A percentile compares a stretch with the other conserved stretches of the same genome.
Evolutionary conservation across 768 basidiomycete species (phyloP).

Genomic region (Serendipita sp.): DNA sequence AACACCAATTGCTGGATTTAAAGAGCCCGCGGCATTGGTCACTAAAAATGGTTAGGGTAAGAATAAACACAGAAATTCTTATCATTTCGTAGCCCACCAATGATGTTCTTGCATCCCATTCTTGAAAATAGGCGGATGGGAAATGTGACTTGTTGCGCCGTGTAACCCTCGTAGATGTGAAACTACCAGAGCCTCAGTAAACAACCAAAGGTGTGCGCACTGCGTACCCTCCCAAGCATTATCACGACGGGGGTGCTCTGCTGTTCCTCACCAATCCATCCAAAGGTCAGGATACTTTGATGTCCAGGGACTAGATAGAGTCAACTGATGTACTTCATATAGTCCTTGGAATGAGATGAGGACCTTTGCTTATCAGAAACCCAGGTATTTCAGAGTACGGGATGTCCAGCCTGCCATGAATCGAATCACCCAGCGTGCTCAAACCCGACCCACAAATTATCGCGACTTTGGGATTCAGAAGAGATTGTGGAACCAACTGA

Average conservation of each 20-base stretch:
- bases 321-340: neutral
- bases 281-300: slow-evolving; percentile 66
- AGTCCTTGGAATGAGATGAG: neutral
- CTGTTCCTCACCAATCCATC: slow-evolving; percentile 41
- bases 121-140: slow-evolving; percentile 66
- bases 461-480: slow-evolving; percentile 49
- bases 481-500: slow-evolving; percentile 16
- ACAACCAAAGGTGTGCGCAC: no score
- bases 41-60: slow-evolving; percentile 30
- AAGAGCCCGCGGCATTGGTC: slow-evolving; percentile 76
- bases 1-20: slow-evolving; percentile 55
- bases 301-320: slow-evolving; percentile 51
- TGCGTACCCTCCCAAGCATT: slow-evolving; percentile 68
- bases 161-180: slow-evolving; percentile 75
- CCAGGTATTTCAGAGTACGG: slow-evolving; percentile 56
- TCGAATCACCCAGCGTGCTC: slow-evolving; percentile 46
- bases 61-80: neutral
- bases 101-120: slow-evolving; percentile 58
- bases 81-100: slow-evolving; percentile 31
- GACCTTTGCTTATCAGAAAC: slow-evolving; percentile 66
- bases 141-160: slow-evolving; percentile 53
- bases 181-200: slow-evolving; percentile 19
- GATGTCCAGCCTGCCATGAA: slow-evolving; percentile 23
- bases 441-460: slow-evolving; percentile 83
- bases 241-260: slow-evolving; percentile 63